phyloP scores from a whole-genome alignment of 768 basidiomycete genomes.

The Suillus hirtellus region DNA sequence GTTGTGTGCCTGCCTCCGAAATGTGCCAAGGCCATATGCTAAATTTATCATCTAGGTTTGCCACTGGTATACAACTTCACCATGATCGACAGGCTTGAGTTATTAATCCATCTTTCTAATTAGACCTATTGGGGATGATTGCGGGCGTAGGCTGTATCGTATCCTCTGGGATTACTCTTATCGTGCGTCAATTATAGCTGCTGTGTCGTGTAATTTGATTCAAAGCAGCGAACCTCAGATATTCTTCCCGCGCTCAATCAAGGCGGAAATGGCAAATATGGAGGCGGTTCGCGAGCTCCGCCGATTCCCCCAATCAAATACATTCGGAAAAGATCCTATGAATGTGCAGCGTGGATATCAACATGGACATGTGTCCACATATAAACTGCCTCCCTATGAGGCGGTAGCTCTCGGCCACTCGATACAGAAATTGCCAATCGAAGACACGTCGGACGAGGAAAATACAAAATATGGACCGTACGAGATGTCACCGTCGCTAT shows the following conservation, averaged over 20 bases:
- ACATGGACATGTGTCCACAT: constrained; percentile 23
- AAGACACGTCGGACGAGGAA: constrained; percentile 25
- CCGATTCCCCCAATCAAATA: background rate
- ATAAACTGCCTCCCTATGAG: constrained; percentile 33
- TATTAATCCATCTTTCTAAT: constrained; percentile 18
- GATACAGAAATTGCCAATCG: constrained; percentile 35
- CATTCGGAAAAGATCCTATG: background rate
- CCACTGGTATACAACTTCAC: constrained; percentile 14
- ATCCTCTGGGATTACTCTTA: constrained; percentile 73
- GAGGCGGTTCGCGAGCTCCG: constrained; percentile 40
- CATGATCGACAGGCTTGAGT: background rate
- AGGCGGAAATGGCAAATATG: constrained; percentile 57
- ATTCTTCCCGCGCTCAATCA: constrained; percentile 80
- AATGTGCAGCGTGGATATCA: background rate
- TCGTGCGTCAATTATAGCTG: constrained; percentile 45
- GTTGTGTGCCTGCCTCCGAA: background rate
- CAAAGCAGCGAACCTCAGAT: constrained; percentile 45
- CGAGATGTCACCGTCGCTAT: constrained; percentile 6
- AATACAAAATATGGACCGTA: background rate
- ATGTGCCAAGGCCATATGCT: background rate
- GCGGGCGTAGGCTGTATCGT: constrained; percentile 60
- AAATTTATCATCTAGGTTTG: constrained; percentile 22
- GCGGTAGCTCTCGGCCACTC: constrained; percentile 24
- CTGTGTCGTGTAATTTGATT: background rate
- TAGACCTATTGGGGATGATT: constrained; percentile 61